Percentiles rank a stretch among this genome's conserved stretches.
Conservation (phyloP, 345 rosid genomes). For the Eucalyptus curtisii region DNA sequence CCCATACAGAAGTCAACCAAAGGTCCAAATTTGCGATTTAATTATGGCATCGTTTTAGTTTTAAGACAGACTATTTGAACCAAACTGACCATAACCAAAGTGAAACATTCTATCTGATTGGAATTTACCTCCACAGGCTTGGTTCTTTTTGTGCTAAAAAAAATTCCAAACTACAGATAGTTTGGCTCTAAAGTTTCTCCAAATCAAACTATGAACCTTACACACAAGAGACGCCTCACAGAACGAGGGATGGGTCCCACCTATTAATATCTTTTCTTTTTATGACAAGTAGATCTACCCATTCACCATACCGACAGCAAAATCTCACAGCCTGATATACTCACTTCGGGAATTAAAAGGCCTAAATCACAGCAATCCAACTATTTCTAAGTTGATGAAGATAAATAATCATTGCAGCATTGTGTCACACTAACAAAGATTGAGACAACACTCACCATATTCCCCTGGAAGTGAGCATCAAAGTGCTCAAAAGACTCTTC, state of each 20-base stretch:
- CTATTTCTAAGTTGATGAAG: neutral
- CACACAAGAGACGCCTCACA: neutral
- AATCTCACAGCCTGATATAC: neutral
- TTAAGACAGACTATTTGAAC: neutral
- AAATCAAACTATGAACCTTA: neutral
- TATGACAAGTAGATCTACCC: neutral
- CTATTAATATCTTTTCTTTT: neutral
- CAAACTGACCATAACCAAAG: neutral
- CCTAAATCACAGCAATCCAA: neutral
- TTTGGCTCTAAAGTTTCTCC: neutral
- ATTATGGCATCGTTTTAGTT: neutral
- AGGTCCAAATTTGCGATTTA: neutral
- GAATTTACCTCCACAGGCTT: neutral
- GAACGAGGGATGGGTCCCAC: neutral
- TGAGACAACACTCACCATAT: constrained; percentile 21
- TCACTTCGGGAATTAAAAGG: neutral
- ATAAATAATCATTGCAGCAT: neutral
- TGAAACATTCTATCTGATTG: neutral
- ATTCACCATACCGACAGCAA: neutral
- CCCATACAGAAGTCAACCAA: neutral
- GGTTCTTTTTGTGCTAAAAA: neutral
- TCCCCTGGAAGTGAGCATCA: constrained; percentile 45
- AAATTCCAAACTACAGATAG: neutral
- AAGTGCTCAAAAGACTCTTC: constrained; percentile 43
- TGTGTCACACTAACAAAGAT: neutral